These are phyloP conservation scores for Graphium sp. DNA, from an alignment of 2,329 filamentous ascomycete genomes.

Conservation along the genomic window DNA sequence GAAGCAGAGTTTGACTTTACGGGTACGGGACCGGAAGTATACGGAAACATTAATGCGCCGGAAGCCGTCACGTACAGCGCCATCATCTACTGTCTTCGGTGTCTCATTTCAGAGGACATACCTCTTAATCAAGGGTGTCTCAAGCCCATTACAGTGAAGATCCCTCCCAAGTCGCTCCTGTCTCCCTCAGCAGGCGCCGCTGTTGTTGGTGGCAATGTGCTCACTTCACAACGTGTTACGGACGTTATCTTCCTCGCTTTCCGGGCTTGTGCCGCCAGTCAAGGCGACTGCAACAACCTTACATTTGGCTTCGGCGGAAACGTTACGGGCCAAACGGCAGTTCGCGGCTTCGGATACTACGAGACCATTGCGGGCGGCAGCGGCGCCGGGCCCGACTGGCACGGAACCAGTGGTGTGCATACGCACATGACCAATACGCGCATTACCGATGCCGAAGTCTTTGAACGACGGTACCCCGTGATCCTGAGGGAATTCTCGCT, in stretches of 20 bases:
- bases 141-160: constrained; percentile 56
- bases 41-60: constrained; percentile 67
- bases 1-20: constrained; percentile 69
- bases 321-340: constrained; percentile 15
- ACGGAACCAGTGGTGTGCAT: constrained; percentile 24
- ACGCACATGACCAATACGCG: constrained; percentile 60
- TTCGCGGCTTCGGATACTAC: constrained; percentile 27
- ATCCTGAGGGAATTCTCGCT: constrained; percentile 55
- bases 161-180: constrained; percentile 57
- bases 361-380: constrained; percentile 51
- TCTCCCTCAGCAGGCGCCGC: constrained; percentile 62
- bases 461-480: constrained; percentile 46
- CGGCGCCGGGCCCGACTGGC: constrained; percentile 46
- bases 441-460: constrained; percentile 39
- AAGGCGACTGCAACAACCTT: constrained; percentile 71
- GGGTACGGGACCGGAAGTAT: constrained; percentile 66
- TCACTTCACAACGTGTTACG: constrained; percentile 24
- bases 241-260: constrained; percentile 49
- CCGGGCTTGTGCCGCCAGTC: constrained; percentile 59
- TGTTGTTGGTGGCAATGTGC: constrained; percentile 68
- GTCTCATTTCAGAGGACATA: constrained; percentile 65
- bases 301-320: constrained; percentile 58
- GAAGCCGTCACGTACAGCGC: constrained; percentile 70
- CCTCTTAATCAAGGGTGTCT: constrained; percentile 73
- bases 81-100: constrained; percentile 76